phyloP scores from a whole-genome alignment of 192 early-diverging fungal genomes.

The Umbelopsis sp. region DNA sequence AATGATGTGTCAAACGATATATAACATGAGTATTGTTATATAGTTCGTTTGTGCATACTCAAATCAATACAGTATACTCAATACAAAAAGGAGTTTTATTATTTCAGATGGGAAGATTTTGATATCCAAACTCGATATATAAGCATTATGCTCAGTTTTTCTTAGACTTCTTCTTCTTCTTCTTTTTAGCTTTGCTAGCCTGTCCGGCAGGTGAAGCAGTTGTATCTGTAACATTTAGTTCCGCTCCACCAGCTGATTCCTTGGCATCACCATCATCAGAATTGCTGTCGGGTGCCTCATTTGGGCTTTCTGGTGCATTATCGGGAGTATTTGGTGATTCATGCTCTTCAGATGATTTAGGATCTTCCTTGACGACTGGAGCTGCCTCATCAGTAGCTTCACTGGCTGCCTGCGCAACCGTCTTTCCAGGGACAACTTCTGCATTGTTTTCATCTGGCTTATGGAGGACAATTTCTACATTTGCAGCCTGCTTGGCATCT shows the following conservation, averaged over 20 bases:
- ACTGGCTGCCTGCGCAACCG: not conserved
- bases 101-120: not conserved
- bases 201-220: not conserved
- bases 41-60: no score
- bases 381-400: not conserved
- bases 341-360: not conserved
- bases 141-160: not conserved
- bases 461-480: not conserved
- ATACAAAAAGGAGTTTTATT: not conserved
- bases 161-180: slow-evolving; percentile 18
- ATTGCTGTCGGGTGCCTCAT: not conserved
- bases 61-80: not conserved
- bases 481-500: not conserved
- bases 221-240: not conserved
- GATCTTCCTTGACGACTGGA: not conserved
- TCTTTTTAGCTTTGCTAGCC: slow-evolving; percentile 13
- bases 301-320: not conserved
- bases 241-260: not conserved
- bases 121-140: not conserved
- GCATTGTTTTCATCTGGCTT: not conserved
- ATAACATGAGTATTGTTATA: no score
- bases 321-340: not conserved
- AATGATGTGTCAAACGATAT: no score
- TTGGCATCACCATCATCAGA: not conserved
- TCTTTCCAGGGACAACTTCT: not conserved